Base-by-base conservation (phyloP, 2,329 filamentous ascomycete species). In the Monosporascus sp. region DNA sequence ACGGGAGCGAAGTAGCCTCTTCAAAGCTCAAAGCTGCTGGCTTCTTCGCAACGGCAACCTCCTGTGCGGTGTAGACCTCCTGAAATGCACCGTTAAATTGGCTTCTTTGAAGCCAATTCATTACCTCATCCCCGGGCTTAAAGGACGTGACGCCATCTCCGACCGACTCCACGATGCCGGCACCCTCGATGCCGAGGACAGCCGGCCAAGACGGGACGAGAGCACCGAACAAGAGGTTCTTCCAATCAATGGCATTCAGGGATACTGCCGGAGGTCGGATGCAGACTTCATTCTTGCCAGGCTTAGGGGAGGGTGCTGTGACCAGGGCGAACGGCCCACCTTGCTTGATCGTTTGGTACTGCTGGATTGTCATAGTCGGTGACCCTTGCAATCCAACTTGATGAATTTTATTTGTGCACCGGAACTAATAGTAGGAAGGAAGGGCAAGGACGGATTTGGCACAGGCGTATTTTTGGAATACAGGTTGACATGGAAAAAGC, bases 181-280 rank as follows among this genome's bases (percentile, higher is more conserved):
- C 65, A 0, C 62, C 61, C 18, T 72, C 70, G 15, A 69, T 56
- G 14, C 70, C 70, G 6, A 71, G 62, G 14, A 71, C 61, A 14
- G 62, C 54, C 8, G 70, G 70, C 67, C 67, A 72, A 3, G 53
- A 39, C 22, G 57, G 51, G 36, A 68, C 57, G 45, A 61, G 56
- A 15, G 64, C 56, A 2, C 67, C 68, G 8, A 64, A 57, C 41
- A 65, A 49, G 1, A 67, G 58, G 38, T 64, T 67, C 55, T 72
- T 71, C 53, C 59, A 64, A 46, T 72, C 70, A 1, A 70, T 59
- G 0, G 62, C 63, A 45, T 72, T 72, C 22, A 72, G 53, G 1
- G 61, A 67, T 9, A 72, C 58, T 14, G 66, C 66, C 25, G 62
- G 63, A 25, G 65, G 57, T 22, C 66, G 66, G 53, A 72, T 67